Evolutionary conservation across 2,329 filamentous ascomycete species (phyloP).

Genomic region (Chaetomium sp.): DNA sequence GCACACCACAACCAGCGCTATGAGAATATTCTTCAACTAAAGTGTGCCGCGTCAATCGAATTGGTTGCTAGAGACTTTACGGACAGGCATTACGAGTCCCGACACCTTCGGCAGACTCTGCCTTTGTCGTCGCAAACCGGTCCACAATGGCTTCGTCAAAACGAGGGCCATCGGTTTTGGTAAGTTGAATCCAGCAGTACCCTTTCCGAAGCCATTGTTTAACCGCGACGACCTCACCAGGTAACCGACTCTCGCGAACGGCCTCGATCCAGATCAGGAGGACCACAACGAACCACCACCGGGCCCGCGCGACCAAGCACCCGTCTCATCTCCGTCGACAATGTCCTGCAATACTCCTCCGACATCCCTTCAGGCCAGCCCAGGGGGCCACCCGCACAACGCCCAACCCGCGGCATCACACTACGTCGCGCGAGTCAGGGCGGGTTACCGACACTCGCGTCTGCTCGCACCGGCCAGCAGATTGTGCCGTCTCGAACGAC

Average conservation of each 20-base stretch:
- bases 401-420: slow-evolving; percentile 41
- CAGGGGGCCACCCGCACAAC: slow-evolving; percentile 57
- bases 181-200: slow-evolving; percentile 29
- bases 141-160: slow-evolving; percentile 40
- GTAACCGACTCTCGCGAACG: slow-evolving; percentile 53
- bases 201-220: background rate
- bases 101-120: background rate
- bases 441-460: slow-evolving; percentile 30
- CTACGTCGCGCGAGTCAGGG: slow-evolving; percentile 33
- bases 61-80: too few relatives aligned
- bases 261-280: slow-evolving; percentile 28
- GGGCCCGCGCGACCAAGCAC: slow-evolving; percentile 40
- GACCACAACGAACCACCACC: slow-evolving; percentile 20
- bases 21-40: background rate
- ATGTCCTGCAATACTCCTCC: slow-evolving; percentile 86
- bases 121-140: background rate
- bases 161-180: slow-evolving; percentile 55
- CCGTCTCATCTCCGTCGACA: slow-evolving; percentile 85
- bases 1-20: background rate
- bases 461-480: slow-evolving; percentile 39
- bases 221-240: slow-evolving; percentile 26
- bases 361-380: slow-evolving; percentile 94
- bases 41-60: background rate
- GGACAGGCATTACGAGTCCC: background rate
- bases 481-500: slow-evolving; percentile 77